Conservation (phyloP, 1,284 basidiomycete genomes). For the Tranzscheliella williamsii region DNA sequence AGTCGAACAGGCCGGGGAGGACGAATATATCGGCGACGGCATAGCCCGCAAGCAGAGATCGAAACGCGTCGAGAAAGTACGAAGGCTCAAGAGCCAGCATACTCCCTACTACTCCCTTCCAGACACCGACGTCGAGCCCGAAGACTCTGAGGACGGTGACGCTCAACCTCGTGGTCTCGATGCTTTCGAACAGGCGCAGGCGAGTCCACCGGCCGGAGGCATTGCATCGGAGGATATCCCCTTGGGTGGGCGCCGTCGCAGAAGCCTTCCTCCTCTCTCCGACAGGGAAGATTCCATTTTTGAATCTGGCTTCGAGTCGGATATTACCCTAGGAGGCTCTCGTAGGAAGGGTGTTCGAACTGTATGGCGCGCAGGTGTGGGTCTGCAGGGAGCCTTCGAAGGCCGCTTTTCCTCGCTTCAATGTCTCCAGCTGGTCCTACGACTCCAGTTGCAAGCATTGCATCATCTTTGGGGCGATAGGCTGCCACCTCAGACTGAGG, state of each 20-base stretch:
- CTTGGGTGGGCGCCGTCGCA: too few species aligned
- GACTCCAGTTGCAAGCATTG: constrained; percentile 43
- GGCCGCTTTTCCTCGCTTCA: constrained; percentile 39
- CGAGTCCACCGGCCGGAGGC: not conserved
- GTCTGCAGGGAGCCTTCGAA: constrained; percentile 24
- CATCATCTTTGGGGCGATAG: constrained; percentile 19
- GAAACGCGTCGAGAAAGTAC: constrained; percentile 12
- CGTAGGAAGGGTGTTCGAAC: constrained; percentile 6
- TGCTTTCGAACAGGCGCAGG: too few species aligned
- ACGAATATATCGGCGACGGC: constrained; percentile 32
- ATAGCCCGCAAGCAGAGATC: constrained; percentile 20
- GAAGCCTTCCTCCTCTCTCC: too few species aligned
- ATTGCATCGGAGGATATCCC: not conserved
- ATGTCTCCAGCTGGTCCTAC: constrained; percentile 45
- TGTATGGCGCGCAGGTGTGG: constrained; percentile 27
- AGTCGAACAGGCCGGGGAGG: constrained; percentile 35
- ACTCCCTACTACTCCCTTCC: constrained; percentile 27
- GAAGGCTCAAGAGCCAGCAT: constrained; percentile 26
- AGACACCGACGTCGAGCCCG: constrained; percentile 28
- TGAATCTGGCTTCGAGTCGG: constrained; percentile 17
- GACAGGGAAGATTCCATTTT: too few species aligned
- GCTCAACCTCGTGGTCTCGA: not conserved
- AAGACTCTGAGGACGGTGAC: constrained; percentile 20
- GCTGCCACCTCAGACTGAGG: constrained; percentile 41
- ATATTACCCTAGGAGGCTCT: not conserved